Conservation (phyloP, 1,139 yeast species). For the Geotrichum histeridarum region DNA sequence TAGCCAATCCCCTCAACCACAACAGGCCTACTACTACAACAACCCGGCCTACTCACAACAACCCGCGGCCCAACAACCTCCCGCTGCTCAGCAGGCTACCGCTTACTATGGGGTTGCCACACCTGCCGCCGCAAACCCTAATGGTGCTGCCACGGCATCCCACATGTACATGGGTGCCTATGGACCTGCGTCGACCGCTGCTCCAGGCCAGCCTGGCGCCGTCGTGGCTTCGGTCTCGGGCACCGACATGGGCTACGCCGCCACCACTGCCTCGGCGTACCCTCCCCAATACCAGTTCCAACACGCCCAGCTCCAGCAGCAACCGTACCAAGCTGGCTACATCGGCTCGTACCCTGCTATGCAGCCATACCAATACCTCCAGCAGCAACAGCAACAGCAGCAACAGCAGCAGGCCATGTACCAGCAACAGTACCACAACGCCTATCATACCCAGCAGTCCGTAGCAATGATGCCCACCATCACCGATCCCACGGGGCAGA, state of each 20-base stretch:
- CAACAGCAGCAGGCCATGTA: slow-evolving; percentile 20
- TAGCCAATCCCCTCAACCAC: slow-evolving; percentile 15
- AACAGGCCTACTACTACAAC: slow-evolving; percentile 12
- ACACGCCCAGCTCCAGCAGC: slow-evolving; percentile 10
- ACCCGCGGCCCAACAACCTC: slow-evolving; percentile 8
- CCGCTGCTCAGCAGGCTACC: slow-evolving; percentile 13
- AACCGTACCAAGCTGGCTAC: slow-evolving; percentile 13
- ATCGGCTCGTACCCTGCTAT: slow-evolving; percentile 3
- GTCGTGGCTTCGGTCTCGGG: not conserved
- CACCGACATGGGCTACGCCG: slow-evolving; percentile 8
- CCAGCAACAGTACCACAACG: slow-evolving; percentile 22
- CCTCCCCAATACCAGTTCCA: slow-evolving; percentile 16
- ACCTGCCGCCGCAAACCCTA: slow-evolving; percentile 8
- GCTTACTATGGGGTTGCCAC: slow-evolving; percentile 16
- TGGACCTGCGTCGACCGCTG: slow-evolving; percentile 16
- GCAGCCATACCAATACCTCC: slow-evolving; percentile 19
- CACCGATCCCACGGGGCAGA: slow-evolving; percentile 51
- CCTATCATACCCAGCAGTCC: slow-evolving; percentile 17
- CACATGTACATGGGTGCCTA: slow-evolving; percentile 4
- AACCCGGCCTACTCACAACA: slow-evolving; percentile 12
- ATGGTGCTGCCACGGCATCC: slow-evolving; percentile 1
- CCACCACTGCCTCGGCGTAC: slow-evolving; percentile 8
- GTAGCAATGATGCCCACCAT: slow-evolving; percentile 25
- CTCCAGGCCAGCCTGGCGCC: slow-evolving; percentile 2
- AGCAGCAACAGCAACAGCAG: slow-evolving; percentile 21